A percentile compares a stretch with the other conserved stretches of the same genome.
These are phyloP conservation scores for Cercophora newfieldiana DNA, from an alignment of 495 filamentous ascomycete genomes.

Conservation along the genomic window DNA sequence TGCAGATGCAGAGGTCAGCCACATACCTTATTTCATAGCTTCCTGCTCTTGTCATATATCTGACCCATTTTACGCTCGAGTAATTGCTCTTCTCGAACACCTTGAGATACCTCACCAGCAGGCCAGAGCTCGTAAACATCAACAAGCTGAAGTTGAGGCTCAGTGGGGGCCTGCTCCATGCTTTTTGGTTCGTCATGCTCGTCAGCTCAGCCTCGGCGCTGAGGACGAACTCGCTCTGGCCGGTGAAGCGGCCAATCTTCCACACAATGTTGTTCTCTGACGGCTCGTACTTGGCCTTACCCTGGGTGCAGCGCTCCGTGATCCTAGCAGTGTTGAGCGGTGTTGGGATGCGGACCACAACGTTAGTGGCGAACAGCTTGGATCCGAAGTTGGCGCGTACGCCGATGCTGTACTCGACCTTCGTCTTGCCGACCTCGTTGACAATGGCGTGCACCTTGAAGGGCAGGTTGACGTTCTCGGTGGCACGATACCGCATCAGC, in stretches of 20 bases:
- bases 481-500: slow-evolving; percentile 99
- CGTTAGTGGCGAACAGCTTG: slow-evolving; percentile 97
- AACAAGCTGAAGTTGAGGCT: slow-evolving; percentile 88
- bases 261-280: slow-evolving; percentile 97
- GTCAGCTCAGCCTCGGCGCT: slow-evolving; percentile 91
- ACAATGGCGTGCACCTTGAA: slow-evolving; percentile 99
- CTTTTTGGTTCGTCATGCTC: slow-evolving; percentile 97
- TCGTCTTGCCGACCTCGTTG: slow-evolving; percentile 93
- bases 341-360: slow-evolving; percentile 92
- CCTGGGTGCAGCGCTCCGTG: slow-evolving; percentile 89
- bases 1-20: background rate
- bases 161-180: slow-evolving; percentile 92
- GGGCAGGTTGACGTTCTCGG: slow-evolving; percentile 97
- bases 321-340: slow-evolving; percentile 95
- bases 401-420: slow-evolving; percentile 97
- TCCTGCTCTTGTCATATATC: slow-evolving; percentile 97
- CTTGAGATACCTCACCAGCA: slow-evolving; percentile 94
- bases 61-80: slow-evolving; percentile 97
- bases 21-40: slow-evolving; percentile 74
- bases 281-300: slow-evolving; percentile 98
- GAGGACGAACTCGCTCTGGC: slow-evolving; percentile 91
- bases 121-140: slow-evolving; percentile 95
- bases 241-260: slow-evolving; percentile 97
- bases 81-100: slow-evolving; percentile 99
- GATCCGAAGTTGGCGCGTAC: slow-evolving; percentile 95